These are phyloP conservation scores for Lomentospora prolificans DNA, from an alignment of 2,329 filamentous ascomycete species.

Conservation along the genomic window DNA sequence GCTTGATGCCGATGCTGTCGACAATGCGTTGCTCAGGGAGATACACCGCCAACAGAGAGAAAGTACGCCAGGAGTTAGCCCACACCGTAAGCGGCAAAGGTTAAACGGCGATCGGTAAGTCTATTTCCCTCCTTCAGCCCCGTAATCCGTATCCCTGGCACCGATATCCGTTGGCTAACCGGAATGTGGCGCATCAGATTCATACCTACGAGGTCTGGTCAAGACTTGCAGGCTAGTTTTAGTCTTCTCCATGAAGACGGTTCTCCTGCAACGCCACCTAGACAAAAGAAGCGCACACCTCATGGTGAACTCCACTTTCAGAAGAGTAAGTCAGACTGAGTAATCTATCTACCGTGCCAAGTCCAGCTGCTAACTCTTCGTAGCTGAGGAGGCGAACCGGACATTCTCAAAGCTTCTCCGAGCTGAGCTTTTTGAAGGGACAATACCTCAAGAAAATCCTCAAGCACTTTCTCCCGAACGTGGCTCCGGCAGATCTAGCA, in stretches of 20 bases:
- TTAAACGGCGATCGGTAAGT: conserved; percentile 52
- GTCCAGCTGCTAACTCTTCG: neutral
- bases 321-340: conserved; percentile 65
- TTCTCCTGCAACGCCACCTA: conserved; percentile 83
- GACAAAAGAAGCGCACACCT: conserved; percentile 71
- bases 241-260: conserved; percentile 86
- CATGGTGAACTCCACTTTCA: conserved; percentile 92
- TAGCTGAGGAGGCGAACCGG: conserved; percentile 86
- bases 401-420: conserved; percentile 84
- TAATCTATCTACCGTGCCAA: no score
- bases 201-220: conserved; percentile 86
- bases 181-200: conserved; percentile 51
- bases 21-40: conserved; percentile 41
- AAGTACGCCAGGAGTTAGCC: conserved; percentile 42
- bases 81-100: conserved; percentile 48
- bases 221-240: conserved; percentile 89
- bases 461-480: conserved; percentile 52
- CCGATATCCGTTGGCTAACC: neutral
- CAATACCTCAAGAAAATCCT: conserved; percentile 71
- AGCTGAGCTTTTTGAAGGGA: conserved; percentile 84
- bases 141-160: neutral
- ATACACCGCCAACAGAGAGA: conserved; percentile 40
- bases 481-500: conserved; percentile 37
- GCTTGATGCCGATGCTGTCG: conserved; percentile 40
- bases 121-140: neutral